Evolutionary conservation across 2,329 filamentous ascomycete genomes (phyloP).

Genomic region (Cytospora piceicola): DNA sequence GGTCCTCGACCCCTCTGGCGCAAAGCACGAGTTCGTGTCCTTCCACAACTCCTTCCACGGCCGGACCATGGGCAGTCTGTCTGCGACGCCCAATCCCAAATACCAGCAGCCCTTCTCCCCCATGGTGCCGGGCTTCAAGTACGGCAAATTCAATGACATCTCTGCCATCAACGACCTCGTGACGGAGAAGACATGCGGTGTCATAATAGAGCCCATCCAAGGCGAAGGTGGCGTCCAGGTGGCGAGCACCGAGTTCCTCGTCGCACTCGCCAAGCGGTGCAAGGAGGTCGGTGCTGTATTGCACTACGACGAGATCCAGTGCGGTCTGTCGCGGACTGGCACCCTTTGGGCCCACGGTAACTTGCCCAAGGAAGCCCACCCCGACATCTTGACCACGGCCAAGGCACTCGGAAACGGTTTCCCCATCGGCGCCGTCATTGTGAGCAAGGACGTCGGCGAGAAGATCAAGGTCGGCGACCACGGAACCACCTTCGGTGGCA

Average conservation of each 20-base stretch:
- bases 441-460: conserved; percentile 64
- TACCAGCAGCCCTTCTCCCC: conserved; percentile 95
- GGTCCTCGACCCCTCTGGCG: conserved; percentile 68
- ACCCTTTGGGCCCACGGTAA: conserved; percentile 84
- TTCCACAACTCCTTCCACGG: conserved; percentile 95
- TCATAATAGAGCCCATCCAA: conserved; percentile 96
- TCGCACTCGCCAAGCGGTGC: conserved; percentile 81
- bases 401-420: conserved; percentile 97
- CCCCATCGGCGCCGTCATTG: conserved; percentile 83
- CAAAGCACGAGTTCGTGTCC: conserved; percentile 83
- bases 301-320: conserved; percentile 97
- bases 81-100: conserved; percentile 97
- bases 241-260: conserved; percentile 80
- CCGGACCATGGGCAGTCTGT: conserved; percentile 91
- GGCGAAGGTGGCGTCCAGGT: conserved; percentile 92
- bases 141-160: conserved; percentile 85
- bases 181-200: conserved; percentile 85
- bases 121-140: conserved; percentile 92
- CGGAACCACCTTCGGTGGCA: conserved; percentile 92
- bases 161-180: conserved; percentile 72
- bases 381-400: conserved; percentile 90
- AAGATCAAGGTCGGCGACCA: conserved; percentile 74
- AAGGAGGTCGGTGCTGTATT: conserved; percentile 85
- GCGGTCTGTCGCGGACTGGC: conserved; percentile 85
- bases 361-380: conserved; percentile 79